Conservation (phyloP, 768 basidiomycete genomes). For the Amanita molliuscula region DNA sequence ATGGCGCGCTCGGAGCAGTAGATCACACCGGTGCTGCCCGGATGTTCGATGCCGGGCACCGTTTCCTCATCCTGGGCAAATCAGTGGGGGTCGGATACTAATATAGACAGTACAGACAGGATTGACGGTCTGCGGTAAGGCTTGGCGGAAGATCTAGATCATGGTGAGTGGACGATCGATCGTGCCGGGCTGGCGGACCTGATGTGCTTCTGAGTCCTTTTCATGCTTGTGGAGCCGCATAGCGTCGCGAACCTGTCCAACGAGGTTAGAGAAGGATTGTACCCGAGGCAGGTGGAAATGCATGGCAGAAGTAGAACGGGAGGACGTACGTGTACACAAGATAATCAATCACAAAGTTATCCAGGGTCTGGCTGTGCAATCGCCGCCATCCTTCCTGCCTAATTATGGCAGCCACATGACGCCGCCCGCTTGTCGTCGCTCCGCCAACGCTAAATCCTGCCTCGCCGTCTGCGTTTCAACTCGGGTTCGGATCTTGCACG, state of each 20-base stretch:
- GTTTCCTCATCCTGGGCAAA: slow-evolving; percentile 72
- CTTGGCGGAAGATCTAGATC: slow-evolving; percentile 62
- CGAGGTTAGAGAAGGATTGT: slow-evolving; percentile 32
- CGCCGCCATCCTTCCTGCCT: no score
- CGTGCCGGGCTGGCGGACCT: slow-evolving; percentile 30
- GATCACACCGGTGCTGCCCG: slow-evolving; percentile 53
- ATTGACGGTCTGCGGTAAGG: slow-evolving; percentile 61
- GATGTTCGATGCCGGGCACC: slow-evolving; percentile 79
- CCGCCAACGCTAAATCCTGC: no score
- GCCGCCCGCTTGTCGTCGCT: no score
- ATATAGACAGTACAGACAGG: slow-evolving; percentile 33
- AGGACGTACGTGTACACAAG: background rate
- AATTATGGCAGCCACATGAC: background rate
- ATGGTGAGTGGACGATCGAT: slow-evolving; percentile 2
- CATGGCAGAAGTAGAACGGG: slow-evolving; percentile 19
- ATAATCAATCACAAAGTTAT: background rate
- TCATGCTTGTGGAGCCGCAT: slow-evolving; percentile 65
- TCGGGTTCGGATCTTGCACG: background rate
- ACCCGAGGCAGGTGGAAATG: slow-evolving; percentile 37
- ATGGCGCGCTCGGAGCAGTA: slow-evolving; percentile 94
- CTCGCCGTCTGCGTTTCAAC: background rate
- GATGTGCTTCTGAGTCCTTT: slow-evolving; percentile 82
- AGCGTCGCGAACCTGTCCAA: slow-evolving; percentile 58
- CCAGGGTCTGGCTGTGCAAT: no score
- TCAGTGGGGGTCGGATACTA: background rate